phyloP scores from a whole-genome alignment of 2,329 filamentous ascomycete genomes.

The Pseudogymnoascus sp. region DNA sequence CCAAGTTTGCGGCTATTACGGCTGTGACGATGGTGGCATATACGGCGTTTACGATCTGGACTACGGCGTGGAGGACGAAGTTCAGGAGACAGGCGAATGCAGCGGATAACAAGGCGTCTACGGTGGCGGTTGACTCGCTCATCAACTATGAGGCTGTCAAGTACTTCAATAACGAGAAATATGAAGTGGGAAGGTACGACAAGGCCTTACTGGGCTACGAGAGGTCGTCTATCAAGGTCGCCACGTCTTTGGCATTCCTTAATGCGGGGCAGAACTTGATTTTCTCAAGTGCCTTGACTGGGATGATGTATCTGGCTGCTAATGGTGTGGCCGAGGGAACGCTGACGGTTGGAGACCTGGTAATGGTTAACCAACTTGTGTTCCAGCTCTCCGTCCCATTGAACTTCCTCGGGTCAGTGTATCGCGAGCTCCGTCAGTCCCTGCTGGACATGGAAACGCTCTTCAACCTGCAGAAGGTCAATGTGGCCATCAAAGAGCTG shows the following conservation, averaged over 20 bases:
- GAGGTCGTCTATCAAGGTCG: conserved; percentile 91
- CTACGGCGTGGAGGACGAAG: conserved; percentile 94
- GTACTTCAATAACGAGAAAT: conserved; percentile 98
- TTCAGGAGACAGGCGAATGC: conserved; percentile 93
- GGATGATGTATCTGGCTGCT: conserved; percentile 96
- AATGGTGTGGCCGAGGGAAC: conserved; percentile 75
- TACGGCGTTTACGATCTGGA: conserved; percentile 92
- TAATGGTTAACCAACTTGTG: conserved; percentile 98
- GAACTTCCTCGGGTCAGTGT: conserved; percentile 97
- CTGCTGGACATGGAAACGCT: conserved; percentile 97
- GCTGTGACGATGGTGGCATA: conserved; percentile 87
- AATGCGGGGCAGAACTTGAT: conserved; percentile 97
- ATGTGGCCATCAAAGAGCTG: conserved; percentile 74
- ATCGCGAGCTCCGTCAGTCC: conserved; percentile 89
- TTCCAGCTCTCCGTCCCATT: conserved; percentile 95
- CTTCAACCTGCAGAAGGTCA: conserved; percentile 95
- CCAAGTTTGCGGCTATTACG: conserved; percentile 86
- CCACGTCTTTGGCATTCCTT: conserved; percentile 83
- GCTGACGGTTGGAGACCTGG: conserved; percentile 88
- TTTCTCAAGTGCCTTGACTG: conserved; percentile 86
- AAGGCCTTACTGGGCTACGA: conserved; percentile 80
- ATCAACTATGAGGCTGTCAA: conserved; percentile 99
- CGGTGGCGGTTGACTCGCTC: conserved; percentile 88
- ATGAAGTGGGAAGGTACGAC: conserved; percentile 86
- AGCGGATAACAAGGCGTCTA: conserved; percentile 91